Evolutionary conservation across 176 grass and related monocot genomes (phyloP).

Genomic region (Thinopyrum elongatum): DNA sequence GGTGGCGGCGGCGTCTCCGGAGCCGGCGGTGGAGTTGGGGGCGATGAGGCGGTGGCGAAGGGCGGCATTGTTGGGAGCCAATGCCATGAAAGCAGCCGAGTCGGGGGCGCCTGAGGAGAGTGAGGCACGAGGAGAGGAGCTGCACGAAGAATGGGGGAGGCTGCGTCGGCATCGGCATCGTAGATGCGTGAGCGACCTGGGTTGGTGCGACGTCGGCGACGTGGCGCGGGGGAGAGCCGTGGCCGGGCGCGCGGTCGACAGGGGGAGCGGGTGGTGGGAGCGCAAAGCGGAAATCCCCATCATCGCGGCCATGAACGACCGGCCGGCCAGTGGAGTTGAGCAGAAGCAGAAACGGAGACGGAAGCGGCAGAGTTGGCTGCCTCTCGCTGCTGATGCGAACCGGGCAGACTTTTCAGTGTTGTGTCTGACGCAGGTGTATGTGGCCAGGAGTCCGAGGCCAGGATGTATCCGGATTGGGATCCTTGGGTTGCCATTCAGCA

Average conservation of each 20-base stretch:
- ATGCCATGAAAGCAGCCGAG: background rate
- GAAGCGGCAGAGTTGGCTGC: background rate
- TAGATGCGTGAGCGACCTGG: background rate
- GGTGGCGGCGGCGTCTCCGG: background rate
- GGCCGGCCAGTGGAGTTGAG: background rate
- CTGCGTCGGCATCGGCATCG: slow-evolving; percentile 20
- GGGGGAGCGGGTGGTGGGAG: background rate
- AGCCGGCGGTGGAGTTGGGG: slow-evolving; percentile 15
- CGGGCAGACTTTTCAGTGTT: background rate
- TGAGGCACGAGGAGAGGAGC: background rate
- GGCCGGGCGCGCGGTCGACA: background rate
- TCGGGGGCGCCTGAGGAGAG: background rate
- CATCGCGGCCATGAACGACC: slow-evolving; percentile 26
- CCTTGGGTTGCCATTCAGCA: background rate
- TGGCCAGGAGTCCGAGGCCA: background rate
- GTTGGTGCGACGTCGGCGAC: background rate
- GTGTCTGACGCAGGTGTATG: background rate
- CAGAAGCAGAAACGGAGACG: background rate
- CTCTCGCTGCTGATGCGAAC: background rate
- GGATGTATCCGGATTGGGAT: slow-evolving; percentile 21
- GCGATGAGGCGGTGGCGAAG: slow-evolving; percentile 10
- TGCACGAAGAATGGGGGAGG: background rate
- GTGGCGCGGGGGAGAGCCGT: slow-evolving; percentile 9
- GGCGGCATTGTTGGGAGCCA: slow-evolving; percentile 3
- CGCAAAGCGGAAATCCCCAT: background rate